phyloP scores from a whole-genome alignment of 2,329 filamentous ascomycete genomes.

The Penicillium sumatraense region DNA sequence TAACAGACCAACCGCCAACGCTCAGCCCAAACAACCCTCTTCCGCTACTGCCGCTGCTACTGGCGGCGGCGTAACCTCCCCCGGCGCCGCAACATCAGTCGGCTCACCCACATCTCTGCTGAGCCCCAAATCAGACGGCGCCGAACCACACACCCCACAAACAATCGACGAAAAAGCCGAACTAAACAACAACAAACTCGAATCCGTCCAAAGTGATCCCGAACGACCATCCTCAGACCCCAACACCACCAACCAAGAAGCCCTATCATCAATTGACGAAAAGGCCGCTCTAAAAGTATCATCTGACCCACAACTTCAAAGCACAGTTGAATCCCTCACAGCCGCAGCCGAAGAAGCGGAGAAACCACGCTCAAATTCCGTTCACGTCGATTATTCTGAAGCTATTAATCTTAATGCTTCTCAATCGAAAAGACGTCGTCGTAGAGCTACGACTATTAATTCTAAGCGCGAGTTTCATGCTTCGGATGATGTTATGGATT shows the following conservation, averaged over 20 bases:
- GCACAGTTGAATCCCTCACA: slow-evolving; percentile 28
- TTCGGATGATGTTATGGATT: slow-evolving; percentile 75
- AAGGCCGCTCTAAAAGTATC: slow-evolving; percentile 43
- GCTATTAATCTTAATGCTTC: slow-evolving; percentile 44
- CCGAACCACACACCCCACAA: slow-evolving; percentile 35
- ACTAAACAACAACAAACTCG: slow-evolving; percentile 37
- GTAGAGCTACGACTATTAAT: slow-evolving; percentile 51
- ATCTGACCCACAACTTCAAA: slow-evolving; percentile 32
- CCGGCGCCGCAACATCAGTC: slow-evolving; percentile 26
- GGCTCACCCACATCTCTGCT: slow-evolving; percentile 29
- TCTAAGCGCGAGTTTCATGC: slow-evolving; percentile 55
- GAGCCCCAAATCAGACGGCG: slow-evolving; percentile 36
- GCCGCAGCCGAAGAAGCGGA: slow-evolving; percentile 36
- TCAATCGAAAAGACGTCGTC: slow-evolving; percentile 43
- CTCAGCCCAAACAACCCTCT: slow-evolving; percentile 47
- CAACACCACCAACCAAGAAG: slow-evolving; percentile 34
- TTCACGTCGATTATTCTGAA: slow-evolving; percentile 45
- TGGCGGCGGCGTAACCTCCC: slow-evolving; percentile 37
- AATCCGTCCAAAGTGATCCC: slow-evolving; percentile 37
- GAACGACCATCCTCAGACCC: slow-evolving; percentile 40
- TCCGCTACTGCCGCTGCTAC: too few species aligned
- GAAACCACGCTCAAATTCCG: slow-evolving; percentile 34
- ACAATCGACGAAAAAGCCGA: slow-evolving; percentile 41
- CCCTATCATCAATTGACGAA: slow-evolving; percentile 46
- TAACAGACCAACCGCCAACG: slow-evolving; percentile 51